A percentile compares a stretch with the other conserved stretches of the same genome.
These are phyloP conservation scores for Wickerhamomyces pijperi DNA, from an alignment of 805 yeast genomes.

Conservation along the genomic window DNA sequence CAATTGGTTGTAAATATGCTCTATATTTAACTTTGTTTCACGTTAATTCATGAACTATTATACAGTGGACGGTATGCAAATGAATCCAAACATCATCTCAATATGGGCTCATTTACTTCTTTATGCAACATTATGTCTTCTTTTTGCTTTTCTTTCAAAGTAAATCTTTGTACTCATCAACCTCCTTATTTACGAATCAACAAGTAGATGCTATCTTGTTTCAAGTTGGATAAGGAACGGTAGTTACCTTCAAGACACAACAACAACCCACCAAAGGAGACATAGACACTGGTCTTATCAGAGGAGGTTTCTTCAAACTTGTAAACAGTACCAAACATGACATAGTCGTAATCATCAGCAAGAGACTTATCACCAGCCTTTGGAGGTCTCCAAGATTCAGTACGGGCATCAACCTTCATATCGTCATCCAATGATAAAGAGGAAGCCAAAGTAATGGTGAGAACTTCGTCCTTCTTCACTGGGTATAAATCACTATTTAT, in stretches of 20 bases:
- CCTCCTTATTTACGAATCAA: constrained; percentile 53
- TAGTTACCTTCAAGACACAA: constrained; percentile 93
- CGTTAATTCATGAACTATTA: background rate
- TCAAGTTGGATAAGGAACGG: constrained; percentile 75
- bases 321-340: constrained; percentile 96
- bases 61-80: background rate
- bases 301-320: constrained; percentile 82
- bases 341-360: constrained; percentile 96
- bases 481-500: constrained; percentile 90
- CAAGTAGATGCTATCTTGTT: constrained; percentile 89
- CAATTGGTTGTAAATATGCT: background rate
- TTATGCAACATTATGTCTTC: too few species aligned
- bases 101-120: too few species aligned
- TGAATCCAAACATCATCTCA: too few species aligned
- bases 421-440: constrained; percentile 46
- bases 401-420: constrained; percentile 32
- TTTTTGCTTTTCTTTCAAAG: too few species aligned
- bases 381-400: constrained; percentile 44
- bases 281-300: constrained; percentile 65
- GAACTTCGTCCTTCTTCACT: constrained; percentile 58
- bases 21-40: background rate
- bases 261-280: constrained; percentile 91
- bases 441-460: constrained; percentile 81
- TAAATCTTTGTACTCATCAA: too few species aligned
- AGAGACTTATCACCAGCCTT: constrained; percentile 72